Conservation (phyloP, 140 eudicot genomes). For the Cichorium intybus region DNA sequence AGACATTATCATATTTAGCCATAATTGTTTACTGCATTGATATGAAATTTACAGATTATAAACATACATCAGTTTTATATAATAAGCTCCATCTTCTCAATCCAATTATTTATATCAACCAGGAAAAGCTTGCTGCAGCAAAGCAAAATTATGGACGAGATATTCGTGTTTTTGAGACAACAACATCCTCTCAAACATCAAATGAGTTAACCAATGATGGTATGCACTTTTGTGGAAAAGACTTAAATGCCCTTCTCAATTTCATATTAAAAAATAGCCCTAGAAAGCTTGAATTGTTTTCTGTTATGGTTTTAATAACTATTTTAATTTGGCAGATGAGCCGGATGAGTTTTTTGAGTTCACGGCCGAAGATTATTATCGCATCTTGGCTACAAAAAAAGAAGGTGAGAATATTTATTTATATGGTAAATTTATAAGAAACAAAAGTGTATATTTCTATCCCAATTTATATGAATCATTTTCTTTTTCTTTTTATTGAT, state of each 20-base stretch:
- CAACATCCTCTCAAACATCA: conserved; percentile 43
- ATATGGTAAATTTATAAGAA: background rate
- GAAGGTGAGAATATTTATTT: conserved; percentile 45
- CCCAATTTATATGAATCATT: background rate
- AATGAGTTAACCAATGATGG: conserved; percentile 39
- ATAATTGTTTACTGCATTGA: background rate
- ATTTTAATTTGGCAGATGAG: conserved; percentile 45
- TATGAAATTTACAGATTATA: background rate
- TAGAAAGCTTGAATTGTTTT: background rate
- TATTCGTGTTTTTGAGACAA: conserved; percentile 79
- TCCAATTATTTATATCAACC: conserved; percentile 14
- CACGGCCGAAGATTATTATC: conserved; percentile 73
- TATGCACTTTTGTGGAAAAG: conserved; percentile 8
- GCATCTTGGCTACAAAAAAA: conserved; percentile 57
- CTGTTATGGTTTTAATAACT: background rate
- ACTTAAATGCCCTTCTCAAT: background rate
- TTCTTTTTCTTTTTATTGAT: background rate
- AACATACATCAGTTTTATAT: background rate
- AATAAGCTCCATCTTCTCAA: no score
- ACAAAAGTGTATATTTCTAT: background rate
- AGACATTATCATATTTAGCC: no score
- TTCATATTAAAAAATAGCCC: background rate
- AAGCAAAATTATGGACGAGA: conserved; percentile 74
- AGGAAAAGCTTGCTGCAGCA: conserved; percentile 72
- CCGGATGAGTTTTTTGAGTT: conserved; percentile 80